A percentile compares a stretch with the other conserved stretches of the same genome.
phyloP scores from a whole-genome alignment of 1,284 basidiomycete genomes.

The Ceratobasidium papillatum region DNA sequence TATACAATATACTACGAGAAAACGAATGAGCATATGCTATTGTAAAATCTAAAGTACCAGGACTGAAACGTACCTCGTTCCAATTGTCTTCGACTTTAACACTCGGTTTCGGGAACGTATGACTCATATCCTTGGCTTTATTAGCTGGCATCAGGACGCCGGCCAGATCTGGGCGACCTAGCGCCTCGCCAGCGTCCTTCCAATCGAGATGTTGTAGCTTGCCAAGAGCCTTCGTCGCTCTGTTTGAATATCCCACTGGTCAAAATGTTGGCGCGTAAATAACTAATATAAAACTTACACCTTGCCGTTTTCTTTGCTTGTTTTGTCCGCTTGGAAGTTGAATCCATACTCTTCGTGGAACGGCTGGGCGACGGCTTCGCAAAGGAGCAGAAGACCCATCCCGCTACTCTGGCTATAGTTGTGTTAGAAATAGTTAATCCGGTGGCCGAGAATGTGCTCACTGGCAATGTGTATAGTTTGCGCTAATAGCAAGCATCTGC shows the following conservation, averaged over 20 bases:
- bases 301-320: constrained; percentile 57
- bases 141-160: constrained; percentile 70
- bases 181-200: constrained; percentile 66
- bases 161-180: constrained; percentile 60
- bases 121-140: constrained; percentile 53
- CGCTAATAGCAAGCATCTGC: constrained; percentile 50
- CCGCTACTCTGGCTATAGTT: constrained; percentile 59
- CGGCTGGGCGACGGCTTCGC: constrained; percentile 67
- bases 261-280: neutral
- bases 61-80: constrained; percentile 55
- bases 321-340: constrained; percentile 62
- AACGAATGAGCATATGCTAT: constrained; percentile 15
- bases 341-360: constrained; percentile 60
- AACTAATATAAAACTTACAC: constrained; percentile 48
- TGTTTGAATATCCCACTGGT: constrained; percentile 45
- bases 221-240: constrained; percentile 59
- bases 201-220: constrained; percentile 62
- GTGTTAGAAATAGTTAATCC: neutral
- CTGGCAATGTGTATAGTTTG: constrained; percentile 48
- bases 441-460: constrained; percentile 49
- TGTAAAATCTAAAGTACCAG: neutral
- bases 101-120: constrained; percentile 44
- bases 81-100: constrained; percentile 60
- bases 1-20: constrained; percentile 57
- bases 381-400: constrained; percentile 64